A percentile compares a stretch with the other conserved stretches of the same genome.
Conservation (phyloP, 345 rosid genomes). For the Carallia pectinifolia region DNA sequence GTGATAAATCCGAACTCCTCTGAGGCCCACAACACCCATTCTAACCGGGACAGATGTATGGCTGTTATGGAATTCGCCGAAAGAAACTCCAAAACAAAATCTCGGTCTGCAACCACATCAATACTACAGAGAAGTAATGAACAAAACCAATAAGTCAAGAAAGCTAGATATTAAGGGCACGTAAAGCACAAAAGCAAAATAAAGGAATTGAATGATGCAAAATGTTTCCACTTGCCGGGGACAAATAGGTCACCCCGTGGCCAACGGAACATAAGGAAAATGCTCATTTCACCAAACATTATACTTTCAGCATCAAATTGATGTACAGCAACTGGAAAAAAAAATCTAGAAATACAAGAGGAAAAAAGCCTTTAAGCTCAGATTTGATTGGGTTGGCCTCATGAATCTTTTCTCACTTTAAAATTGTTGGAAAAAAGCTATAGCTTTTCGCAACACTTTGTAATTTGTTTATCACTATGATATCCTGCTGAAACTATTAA, state of each 20-base stretch:
- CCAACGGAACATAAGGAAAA: background rate
- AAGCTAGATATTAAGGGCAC: background rate
- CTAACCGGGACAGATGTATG: constrained; percentile 86
- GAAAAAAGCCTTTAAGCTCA: no score
- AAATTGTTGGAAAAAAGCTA: background rate
- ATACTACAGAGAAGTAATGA: constrained; percentile 44
- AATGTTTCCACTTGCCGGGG: background rate
- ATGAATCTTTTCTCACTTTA: background rate
- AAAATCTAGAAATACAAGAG: background rate
- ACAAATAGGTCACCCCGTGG: background rate
- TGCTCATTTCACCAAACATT: background rate
- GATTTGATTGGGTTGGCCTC: no score
- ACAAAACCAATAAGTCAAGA: constrained; percentile 9
- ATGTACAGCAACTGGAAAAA: background rate
- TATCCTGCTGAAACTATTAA: no score
- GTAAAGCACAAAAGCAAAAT: background rate
- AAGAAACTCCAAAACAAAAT: constrained; percentile 80
- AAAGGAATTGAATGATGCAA: background rate
- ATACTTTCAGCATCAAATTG: background rate
- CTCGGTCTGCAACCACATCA: constrained; percentile 96
- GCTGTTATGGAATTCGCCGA: constrained; percentile 72
- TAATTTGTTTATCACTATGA: no score
- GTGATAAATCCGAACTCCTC: constrained; percentile 92
- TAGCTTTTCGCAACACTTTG: background rate
- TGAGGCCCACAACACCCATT: constrained; percentile 98